A percentile compares a stretch with the other conserved stretches of the same genome.
Evolutionary conservation across 257 asterid genomes (phyloP).

Genomic region (Solanum sejunctum): DNA sequence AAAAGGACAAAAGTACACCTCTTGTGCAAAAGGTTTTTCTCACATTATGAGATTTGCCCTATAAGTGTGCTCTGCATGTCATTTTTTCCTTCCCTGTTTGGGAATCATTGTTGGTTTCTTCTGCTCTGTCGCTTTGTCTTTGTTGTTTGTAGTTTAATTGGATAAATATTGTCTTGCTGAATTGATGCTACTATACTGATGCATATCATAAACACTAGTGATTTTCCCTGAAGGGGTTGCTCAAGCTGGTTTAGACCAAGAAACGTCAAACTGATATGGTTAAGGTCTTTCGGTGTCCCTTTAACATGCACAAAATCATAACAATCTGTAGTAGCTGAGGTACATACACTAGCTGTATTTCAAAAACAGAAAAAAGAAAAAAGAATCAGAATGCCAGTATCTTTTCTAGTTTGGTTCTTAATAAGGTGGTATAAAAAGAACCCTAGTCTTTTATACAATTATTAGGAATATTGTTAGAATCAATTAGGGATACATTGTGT

Average conservation of each 20-base stretch:
- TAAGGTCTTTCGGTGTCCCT: constrained; percentile 44
- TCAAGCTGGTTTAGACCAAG: constrained; percentile 53
- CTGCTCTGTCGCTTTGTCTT: not conserved
- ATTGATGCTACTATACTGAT: constrained; percentile 1
- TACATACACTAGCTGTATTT: not conserved
- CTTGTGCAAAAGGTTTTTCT: constrained; percentile 74
- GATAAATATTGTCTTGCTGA: not conserved
- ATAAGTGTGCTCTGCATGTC: not conserved
- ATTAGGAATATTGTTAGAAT: not conserved
- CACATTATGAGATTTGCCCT: constrained; percentile 13
- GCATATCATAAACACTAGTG: constrained; percentile 21
- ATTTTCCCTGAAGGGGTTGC: constrained; percentile 73
- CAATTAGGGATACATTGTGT: not conserved
- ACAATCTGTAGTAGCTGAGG: not conserved
- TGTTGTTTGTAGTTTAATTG: constrained; percentile 1
- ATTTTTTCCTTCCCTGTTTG: not conserved
- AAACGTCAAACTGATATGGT: constrained; percentile 43
- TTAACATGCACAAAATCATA: not conserved
- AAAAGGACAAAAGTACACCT: constrained; percentile 70
- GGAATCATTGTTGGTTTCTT: not conserved
- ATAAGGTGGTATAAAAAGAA: not conserved
- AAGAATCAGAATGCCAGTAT: not conserved
- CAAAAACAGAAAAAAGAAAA: not conserved
- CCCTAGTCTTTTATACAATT: not conserved
- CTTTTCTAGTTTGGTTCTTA: not conserved